Percentiles rank a stretch among this genome's conserved stretches.
phyloP scores from a whole-genome alignment of 1,284 basidiomycete species.

The Ganoderma sinense region DNA sequence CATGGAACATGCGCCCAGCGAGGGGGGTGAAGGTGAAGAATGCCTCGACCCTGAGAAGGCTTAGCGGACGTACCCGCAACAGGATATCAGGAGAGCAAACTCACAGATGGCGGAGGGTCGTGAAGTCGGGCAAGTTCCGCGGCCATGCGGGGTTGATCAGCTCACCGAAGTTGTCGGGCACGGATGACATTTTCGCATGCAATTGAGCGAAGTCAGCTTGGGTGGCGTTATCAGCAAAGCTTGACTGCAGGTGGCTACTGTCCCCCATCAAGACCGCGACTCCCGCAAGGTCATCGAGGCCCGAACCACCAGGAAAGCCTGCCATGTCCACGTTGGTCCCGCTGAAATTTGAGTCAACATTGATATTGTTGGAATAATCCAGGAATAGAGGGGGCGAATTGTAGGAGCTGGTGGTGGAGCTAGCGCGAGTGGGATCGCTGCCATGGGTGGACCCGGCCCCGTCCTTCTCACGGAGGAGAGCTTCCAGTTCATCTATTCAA shows the following conservation, averaged over 20 bases:
- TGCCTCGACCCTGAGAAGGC: constrained; percentile 61
- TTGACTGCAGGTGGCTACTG: background rate
- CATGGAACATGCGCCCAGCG: constrained; percentile 70
- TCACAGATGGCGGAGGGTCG: constrained; percentile 70
- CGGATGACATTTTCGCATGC: background rate
- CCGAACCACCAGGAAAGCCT: constrained; percentile 17
- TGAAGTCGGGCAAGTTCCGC: constrained; percentile 61
- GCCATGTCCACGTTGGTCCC: constrained; percentile 7
- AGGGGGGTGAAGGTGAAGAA: constrained; percentile 80
- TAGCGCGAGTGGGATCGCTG: constrained; percentile 2
- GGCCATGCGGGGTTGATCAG: constrained; percentile 69
- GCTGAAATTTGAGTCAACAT: background rate
- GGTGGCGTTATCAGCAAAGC: background rate
- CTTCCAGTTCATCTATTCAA: constrained; percentile 67
- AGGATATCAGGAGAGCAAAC: constrained; percentile 29
- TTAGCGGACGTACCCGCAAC: background rate
- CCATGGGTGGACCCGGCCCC: constrained; percentile 7
- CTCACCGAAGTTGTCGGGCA: constrained; percentile 12
- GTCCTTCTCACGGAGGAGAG: constrained; percentile 49
- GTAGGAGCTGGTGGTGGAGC: background rate
- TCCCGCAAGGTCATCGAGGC: constrained; percentile 33
- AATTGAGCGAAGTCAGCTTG: background rate
- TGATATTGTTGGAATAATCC: background rate
- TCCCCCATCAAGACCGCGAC: constrained; percentile 20
- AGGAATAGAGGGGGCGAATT: constrained; percentile 1